phyloP scores from a whole-genome alignment of 805 yeast genomes.

The Yarrowia sp. region DNA sequence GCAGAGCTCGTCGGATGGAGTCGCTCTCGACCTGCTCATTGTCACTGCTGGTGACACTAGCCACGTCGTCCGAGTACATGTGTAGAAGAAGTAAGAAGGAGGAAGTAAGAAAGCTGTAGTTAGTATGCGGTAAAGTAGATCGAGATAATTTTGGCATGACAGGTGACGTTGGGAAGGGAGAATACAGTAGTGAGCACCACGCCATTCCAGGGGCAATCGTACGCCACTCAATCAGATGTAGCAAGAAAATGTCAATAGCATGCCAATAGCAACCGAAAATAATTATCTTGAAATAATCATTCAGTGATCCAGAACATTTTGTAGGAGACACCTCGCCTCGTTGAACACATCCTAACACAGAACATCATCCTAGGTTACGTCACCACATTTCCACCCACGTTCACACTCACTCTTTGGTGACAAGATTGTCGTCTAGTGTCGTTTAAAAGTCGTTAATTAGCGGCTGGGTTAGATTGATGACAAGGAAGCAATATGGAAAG shows the following conservation, averaged over 20 bases:
- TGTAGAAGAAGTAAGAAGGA: neutral
- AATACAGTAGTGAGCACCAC: no score
- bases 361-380: no score
- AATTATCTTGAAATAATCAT: no score
- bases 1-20: conserved; percentile 31
- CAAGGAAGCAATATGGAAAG: neutral
- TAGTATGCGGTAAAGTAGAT: neutral
- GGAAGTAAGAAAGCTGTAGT: conserved; percentile 3
- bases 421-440: neutral
- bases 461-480: conserved; percentile 5
- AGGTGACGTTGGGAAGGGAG: neutral
- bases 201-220: no score
- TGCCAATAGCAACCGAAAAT: no score
- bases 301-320: no score
- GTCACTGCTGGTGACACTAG: conserved; percentile 31
- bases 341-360: no score
- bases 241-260: no score
- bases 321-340: no score
- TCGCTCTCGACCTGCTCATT: conserved; percentile 34
- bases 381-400: no score
- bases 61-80: conserved; percentile 33
- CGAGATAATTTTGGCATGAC: neutral
- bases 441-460: neutral
- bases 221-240: no score
- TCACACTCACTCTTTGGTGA: neutral